These are phyloP conservation scores for Apocynum venetum DNA, from an alignment of 257 asterid species.

Conservation along the genomic window DNA sequence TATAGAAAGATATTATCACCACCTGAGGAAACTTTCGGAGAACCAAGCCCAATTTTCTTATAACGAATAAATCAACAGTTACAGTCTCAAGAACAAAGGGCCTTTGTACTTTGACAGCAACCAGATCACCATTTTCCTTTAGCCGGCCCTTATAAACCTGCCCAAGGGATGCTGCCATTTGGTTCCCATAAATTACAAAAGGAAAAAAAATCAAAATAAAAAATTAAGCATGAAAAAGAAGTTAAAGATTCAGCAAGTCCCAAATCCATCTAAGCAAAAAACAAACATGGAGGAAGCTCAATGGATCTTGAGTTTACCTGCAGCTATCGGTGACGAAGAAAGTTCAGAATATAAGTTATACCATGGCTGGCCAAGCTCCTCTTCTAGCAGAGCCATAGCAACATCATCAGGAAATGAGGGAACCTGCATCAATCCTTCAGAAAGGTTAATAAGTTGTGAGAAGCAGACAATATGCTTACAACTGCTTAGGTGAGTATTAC, in stretches of 20 bases:
- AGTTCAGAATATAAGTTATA: conserved; percentile 77
- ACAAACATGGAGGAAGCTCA: conserved; percentile 2
- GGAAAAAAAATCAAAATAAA: conserved; percentile 15
- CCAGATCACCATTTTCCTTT: conserved; percentile 91
- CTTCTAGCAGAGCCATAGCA: conserved; percentile 96
- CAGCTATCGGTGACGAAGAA: conserved; percentile 96
- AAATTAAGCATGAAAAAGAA: neutral
- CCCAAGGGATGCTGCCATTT: conserved; percentile 88
- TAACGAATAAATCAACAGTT: conserved; percentile 79
- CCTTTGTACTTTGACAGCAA: conserved; percentile 98
- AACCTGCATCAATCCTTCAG: conserved; percentile 44
- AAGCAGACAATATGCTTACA: neutral
- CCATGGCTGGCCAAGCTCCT: conserved; percentile 99
- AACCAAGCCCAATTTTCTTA: conserved; percentile 79
- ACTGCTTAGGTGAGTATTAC: neutral
- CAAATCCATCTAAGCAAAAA: neutral
- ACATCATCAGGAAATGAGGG: conserved; percentile 99
- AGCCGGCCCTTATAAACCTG: conserved; percentile 97
- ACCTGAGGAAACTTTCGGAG: conserved; percentile 98
- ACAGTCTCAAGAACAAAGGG: conserved; percentile 99
- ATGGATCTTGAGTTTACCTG: conserved; percentile 60
- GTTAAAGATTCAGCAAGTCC: neutral
- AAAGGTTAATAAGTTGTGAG: neutral
- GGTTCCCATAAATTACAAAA: conserved; percentile 26
- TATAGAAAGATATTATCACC: conserved; percentile 11